These are phyloP conservation scores for Odontarrhena argentea DNA, from an alignment of 345 rosid genomes.

Conservation along the genomic window DNA sequence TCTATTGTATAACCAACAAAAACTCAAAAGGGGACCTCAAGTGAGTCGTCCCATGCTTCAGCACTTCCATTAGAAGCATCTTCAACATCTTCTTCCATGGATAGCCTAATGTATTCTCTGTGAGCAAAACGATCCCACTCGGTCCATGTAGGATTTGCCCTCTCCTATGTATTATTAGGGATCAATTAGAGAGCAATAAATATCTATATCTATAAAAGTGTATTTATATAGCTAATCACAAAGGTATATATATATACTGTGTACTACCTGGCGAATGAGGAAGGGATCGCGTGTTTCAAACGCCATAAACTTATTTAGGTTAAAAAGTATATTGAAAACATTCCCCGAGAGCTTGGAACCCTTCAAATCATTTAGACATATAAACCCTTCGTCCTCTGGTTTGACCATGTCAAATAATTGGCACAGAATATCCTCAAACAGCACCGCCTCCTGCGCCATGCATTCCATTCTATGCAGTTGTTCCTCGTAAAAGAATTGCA, in stretches of 20 bases:
- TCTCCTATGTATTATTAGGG: conserved; percentile 56
- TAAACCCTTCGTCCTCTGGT: conserved; percentile 77
- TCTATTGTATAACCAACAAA: conserved; percentile 31
- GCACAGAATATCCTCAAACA: conserved; percentile 93
- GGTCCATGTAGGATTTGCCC: conserved; percentile 93
- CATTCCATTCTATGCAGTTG: conserved; percentile 99
- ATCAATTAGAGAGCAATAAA: conserved; percentile 19
- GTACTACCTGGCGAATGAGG: conserved; percentile 88
- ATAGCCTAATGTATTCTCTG: conserved; percentile 94
- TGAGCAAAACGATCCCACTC: conserved; percentile 99
- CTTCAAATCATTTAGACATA: conserved; percentile 71
- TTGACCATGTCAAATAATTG: conserved; percentile 94
- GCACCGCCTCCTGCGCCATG: conserved; percentile 96
- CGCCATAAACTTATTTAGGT: conserved; percentile 94
- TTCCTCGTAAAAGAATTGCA: conserved; percentile 94
- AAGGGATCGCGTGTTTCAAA: conserved; percentile 97
- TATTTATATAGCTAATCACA: conserved; percentile 11
- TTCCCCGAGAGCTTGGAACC: conserved; percentile 90
- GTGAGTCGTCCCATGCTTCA: conserved; percentile 97
- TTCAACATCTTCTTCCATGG: conserved; percentile 99
- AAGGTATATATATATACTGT: neutral
- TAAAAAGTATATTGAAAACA: conserved; percentile 90
- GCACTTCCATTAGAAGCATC: conserved; percentile 98
- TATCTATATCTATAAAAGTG: neutral
- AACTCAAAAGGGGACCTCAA: conserved; percentile 90